Conservation (phyloP, 345 rosid species). For the Eucalyptus victrix region DNA sequence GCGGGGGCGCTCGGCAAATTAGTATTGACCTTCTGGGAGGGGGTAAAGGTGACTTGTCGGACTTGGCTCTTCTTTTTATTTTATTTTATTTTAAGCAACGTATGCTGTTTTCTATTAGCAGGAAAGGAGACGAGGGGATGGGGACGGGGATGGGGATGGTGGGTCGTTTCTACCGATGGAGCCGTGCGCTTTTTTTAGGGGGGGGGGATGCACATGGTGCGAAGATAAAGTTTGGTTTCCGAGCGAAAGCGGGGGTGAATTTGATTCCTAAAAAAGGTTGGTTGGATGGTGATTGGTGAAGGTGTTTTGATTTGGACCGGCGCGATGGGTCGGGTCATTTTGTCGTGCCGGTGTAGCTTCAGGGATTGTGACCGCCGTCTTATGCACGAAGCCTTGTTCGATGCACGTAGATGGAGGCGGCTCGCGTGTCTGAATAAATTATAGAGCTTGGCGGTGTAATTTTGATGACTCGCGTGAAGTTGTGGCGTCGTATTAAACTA, state of each 20-base stretch:
- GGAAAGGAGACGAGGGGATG: not conserved
- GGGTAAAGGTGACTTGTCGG: not conserved
- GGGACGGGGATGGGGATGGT: not conserved
- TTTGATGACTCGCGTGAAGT: not conserved
- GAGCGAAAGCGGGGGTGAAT: not conserved
- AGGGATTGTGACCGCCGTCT: not conserved
- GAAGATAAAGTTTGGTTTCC: not conserved
- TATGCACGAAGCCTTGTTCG: not conserved
- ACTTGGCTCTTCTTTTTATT: not conserved
- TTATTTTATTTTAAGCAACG: not conserved
- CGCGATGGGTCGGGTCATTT: not conserved
- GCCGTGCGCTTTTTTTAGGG: not conserved
- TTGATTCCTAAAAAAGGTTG: not conserved
- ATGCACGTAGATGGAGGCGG: not conserved
- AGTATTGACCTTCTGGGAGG: not conserved
- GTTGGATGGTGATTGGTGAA: not conserved
- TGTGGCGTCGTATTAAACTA: rapidly evolving
- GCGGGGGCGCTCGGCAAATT: not conserved
- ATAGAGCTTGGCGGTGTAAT: not conserved
- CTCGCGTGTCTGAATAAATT: not conserved
- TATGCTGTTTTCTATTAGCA: not conserved
- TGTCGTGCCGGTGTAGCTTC: not conserved
- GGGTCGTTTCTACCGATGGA: not conserved
- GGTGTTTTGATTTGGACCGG: not conserved
- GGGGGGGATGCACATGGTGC: not conserved